Evolutionary conservation across 441 rosid species (phyloP).

Genomic region (Viola pubescens): DNA sequence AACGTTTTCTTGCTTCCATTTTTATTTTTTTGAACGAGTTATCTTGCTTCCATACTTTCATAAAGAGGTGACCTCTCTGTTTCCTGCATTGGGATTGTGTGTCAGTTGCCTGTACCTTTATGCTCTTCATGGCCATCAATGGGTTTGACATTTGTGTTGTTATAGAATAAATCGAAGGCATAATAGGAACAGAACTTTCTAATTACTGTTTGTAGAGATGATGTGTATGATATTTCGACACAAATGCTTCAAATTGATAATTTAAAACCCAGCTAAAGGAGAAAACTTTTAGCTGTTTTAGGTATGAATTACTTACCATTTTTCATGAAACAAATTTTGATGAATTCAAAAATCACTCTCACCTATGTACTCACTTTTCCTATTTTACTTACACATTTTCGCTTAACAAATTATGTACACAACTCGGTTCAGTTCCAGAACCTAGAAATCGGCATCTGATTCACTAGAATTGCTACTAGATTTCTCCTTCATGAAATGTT

Average conservation of each 20-base stretch:
- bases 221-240: background rate
- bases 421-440: background rate
- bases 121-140: too few relatives aligned
- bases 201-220: too few relatives aligned
- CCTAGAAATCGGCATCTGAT: conserved; percentile 55
- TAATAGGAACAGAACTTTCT: too few relatives aligned
- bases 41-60: too few relatives aligned
- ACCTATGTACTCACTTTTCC: background rate
- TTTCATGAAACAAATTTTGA: conserved; percentile 2
- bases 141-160: too few relatives aligned
- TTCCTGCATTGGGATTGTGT: too few relatives aligned
- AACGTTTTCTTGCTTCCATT: too few relatives aligned
- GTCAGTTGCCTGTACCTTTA: too few relatives aligned
- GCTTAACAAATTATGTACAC: conserved; percentile 21
- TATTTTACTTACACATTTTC: background rate
- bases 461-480: conserved; percentile 39
- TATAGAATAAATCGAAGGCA: too few relatives aligned
- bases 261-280: background rate
- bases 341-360: conserved; percentile 8
- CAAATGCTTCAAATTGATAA: background rate
- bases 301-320: background rate
- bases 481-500: conserved; percentile 41
- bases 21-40: too few relatives aligned
- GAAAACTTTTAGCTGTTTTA: background rate
- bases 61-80: too few relatives aligned